These are phyloP conservation scores for Tagetes patula DNA, from an alignment of 129 eudicot genomes.

Conservation along the genomic window DNA sequence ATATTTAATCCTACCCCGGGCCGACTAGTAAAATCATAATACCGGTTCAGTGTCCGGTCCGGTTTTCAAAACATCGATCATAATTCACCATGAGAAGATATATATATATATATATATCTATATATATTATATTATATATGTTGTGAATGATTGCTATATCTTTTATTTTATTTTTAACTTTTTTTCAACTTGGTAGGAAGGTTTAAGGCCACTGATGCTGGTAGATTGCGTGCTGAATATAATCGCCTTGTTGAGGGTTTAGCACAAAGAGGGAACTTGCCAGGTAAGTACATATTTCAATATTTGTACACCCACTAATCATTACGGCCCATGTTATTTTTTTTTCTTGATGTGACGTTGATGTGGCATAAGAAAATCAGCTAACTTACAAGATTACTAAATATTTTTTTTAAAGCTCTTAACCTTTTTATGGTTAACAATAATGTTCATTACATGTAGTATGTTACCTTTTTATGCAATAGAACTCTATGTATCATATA, in stretches of 20 bases:
- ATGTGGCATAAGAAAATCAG: not conserved
- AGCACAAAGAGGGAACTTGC: constrained; percentile 87
- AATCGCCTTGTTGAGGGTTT: constrained; percentile 90
- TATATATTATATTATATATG: not conserved
- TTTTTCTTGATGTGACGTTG: not conserved
- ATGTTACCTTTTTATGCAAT: not conserved
- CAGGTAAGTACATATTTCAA: constrained; percentile 43
- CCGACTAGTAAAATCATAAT: too few species aligned
- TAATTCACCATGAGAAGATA: not conserved
- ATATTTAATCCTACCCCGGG: too few species aligned
- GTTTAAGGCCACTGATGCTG: constrained; percentile 96
- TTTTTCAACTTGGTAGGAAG: constrained; percentile 81
- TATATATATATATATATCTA: not conserved
- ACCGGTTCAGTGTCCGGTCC: too few species aligned
- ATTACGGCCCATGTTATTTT: not conserved
- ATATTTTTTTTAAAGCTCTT: not conserved
- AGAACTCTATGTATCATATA: too few species aligned
- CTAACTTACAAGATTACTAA: not conserved
- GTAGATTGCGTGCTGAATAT: constrained; percentile 91
- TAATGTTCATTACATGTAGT: not conserved
- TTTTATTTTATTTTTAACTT: constrained; percentile 29
- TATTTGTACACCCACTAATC: not conserved
- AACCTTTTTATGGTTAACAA: not conserved
- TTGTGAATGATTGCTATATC: constrained; percentile 14
- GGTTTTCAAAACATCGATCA: too few species aligned